These are phyloP conservation scores for Gnomoniopsis sp. DNA, from an alignment of 2,329 filamentous ascomycete species.

Conservation along the genomic window DNA sequence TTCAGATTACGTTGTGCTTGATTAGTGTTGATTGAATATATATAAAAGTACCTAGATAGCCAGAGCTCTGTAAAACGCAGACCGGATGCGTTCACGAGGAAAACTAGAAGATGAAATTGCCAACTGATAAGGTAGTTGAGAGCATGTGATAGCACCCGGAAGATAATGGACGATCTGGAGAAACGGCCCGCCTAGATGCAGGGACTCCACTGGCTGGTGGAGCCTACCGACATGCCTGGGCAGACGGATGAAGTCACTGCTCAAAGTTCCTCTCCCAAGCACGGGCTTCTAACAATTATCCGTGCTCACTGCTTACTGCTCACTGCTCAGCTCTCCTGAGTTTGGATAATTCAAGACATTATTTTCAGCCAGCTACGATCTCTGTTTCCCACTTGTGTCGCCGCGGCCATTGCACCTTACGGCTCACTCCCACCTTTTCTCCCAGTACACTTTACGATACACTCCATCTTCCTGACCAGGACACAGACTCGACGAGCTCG, in stretches of 20 bases:
- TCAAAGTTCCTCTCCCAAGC: neutral
- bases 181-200: neutral
- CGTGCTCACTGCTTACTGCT: neutral
- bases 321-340: neutral
- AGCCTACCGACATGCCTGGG: neutral
- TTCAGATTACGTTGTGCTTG: too few species aligned
- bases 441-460: too few species aligned
- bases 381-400: neutral
- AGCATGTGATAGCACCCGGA: neutral
- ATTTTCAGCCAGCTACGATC: neutral
- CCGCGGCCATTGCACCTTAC: neutral
- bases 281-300: neutral
- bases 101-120: too few species aligned
- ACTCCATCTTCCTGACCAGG: neutral
- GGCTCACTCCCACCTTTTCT: neutral
- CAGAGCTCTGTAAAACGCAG: too few species aligned
- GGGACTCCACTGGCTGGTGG: neutral
- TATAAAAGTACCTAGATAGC: too few species aligned
- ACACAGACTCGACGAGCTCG: neutral
- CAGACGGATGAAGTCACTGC: conserved; percentile 9
- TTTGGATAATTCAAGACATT: neutral
- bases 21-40: too few species aligned
- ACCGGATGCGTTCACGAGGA: too few species aligned
- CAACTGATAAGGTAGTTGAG: too few species aligned
- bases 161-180: neutral